Evolutionary conservation across 2,329 filamentous ascomycete genomes (phyloP).

Genomic region (Pyrenophora graminea): DNA sequence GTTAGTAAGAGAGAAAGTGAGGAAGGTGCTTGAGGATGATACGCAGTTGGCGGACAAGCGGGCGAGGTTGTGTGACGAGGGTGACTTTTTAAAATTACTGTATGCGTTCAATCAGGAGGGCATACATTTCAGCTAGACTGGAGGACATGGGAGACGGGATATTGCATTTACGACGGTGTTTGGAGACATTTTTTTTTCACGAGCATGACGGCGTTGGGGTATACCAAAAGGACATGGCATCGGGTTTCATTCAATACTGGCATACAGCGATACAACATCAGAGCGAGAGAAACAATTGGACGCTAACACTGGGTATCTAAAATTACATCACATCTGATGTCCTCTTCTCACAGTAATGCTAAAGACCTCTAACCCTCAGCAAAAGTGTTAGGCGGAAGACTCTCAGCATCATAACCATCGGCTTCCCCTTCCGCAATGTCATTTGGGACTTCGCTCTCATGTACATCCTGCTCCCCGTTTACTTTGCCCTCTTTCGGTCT

Average conservation of each 20-base stretch:
- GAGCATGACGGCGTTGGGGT: not conserved
- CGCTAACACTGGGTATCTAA: constrained; percentile 12
- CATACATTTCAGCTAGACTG: constrained; percentile 77
- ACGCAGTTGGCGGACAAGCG: constrained; percentile 81
- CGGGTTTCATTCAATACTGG: not conserved
- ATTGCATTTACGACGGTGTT: constrained; percentile 10
- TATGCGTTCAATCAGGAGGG: constrained; percentile 88
- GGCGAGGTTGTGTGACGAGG: constrained; percentile 86
- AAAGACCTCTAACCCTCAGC: constrained; percentile 9
- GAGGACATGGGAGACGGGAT: too few species aligned
- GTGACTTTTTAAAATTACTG: constrained; percentile 82
- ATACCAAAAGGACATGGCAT: constrained; percentile 1
- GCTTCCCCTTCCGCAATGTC: constrained; percentile 2
- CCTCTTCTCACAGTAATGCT: not conserved
- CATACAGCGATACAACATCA: not conserved
- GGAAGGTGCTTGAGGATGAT: constrained; percentile 78
- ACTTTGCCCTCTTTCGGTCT: constrained; percentile 7
- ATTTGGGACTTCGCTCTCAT: not conserved
- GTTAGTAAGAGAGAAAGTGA: constrained; percentile 83
- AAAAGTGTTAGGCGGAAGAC: constrained; percentile 28
- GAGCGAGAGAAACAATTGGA: not conserved
- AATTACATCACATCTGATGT: not conserved
- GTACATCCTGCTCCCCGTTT: not conserved
- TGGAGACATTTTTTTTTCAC: not conserved
- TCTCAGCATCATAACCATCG: constrained; percentile 27